Conservation (phyloP, 2,329 filamentous ascomycete genomes). For the Dactylellina drechsleri region DNA sequence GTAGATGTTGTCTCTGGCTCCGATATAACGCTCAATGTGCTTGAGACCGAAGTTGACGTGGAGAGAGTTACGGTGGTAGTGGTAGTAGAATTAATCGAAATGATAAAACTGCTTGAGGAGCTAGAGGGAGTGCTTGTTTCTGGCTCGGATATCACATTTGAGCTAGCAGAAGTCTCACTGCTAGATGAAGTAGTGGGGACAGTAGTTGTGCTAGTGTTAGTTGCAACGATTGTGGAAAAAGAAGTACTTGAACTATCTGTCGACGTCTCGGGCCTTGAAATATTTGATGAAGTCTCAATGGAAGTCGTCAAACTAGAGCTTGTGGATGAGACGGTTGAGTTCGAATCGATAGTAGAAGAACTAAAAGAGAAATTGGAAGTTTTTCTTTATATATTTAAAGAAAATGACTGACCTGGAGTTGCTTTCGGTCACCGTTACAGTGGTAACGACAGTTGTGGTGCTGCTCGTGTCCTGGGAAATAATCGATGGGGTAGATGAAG, state of each 20-base stretch:
- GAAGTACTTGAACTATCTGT: conserved; percentile 11
- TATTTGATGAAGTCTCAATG: conserved; percentile 21
- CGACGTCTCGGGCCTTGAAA: conserved; percentile 21
- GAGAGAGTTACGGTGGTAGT: conserved; percentile 6
- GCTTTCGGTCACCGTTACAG: conserved; percentile 35
- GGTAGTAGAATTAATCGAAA: conserved; percentile 16
- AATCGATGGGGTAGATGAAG: conserved; percentile 9
- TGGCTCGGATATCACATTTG: conserved; percentile 21
- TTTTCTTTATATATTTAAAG: not conserved
- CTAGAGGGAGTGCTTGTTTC: not conserved
- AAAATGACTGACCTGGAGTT: conserved; percentile 28
- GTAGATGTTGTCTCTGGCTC: conserved; percentile 17
- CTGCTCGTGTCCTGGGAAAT: conserved; percentile 9
- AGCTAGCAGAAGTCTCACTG: conserved; percentile 5
- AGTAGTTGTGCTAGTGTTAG: conserved; percentile 24
- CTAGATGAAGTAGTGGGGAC: not conserved
- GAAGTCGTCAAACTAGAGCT: conserved; percentile 13
- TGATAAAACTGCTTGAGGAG: not conserved
- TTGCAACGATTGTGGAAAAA: conserved; percentile 6
- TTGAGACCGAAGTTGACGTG: conserved; percentile 10
- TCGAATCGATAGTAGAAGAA: conserved; percentile 12
- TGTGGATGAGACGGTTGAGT: conserved; percentile 20
- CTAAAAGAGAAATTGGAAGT: not conserved
- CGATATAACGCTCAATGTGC: not conserved
- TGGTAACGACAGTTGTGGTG: conserved; percentile 29